Conservation (phyloP, 2,329 filamentous ascomycete genomes). For the Leptographium procerum region DNA sequence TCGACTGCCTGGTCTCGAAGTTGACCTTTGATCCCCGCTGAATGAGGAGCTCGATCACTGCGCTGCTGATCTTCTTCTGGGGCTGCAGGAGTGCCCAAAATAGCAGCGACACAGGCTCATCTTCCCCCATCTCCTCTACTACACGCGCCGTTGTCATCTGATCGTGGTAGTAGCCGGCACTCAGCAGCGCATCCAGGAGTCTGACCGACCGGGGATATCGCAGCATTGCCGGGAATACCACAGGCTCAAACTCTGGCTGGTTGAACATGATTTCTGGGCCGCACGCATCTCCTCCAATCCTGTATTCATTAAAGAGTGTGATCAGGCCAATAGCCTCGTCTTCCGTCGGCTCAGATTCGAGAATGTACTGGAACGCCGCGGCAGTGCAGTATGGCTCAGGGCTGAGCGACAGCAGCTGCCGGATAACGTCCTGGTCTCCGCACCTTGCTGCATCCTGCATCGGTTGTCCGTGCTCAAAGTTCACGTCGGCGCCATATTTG, state of each 20-base stretch:
- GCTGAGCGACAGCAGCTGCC: slow-evolving; percentile 35
- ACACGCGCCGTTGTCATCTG: slow-evolving; percentile 34
- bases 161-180: slow-evolving; percentile 49
- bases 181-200: slow-evolving; percentile 40
- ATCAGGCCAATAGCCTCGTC: slow-evolving; percentile 39
- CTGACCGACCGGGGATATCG: slow-evolving; percentile 42
- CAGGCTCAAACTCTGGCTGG: slow-evolving; percentile 30
- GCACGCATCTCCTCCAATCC: slow-evolving; percentile 26
- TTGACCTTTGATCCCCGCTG: slow-evolving; percentile 44
- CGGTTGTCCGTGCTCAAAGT: slow-evolving; percentile 39
- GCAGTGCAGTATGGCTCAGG: slow-evolving; percentile 39
- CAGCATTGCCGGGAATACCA: slow-evolving; percentile 40
- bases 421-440: slow-evolving; percentile 37
- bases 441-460: slow-evolving; percentile 41
- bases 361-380: slow-evolving; percentile 43
- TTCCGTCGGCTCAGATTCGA: slow-evolving; percentile 38
- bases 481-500: slow-evolving; percentile 31
- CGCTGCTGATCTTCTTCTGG: slow-evolving; percentile 49
- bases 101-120: slow-evolving; percentile 45
- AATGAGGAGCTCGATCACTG: slow-evolving; percentile 46
- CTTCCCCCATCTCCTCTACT: slow-evolving; percentile 31
- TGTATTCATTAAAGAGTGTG: slow-evolving; percentile 37
- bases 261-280: slow-evolving; percentile 39
- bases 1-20: slow-evolving; percentile 38
- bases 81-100: slow-evolving; percentile 52